phyloP scores from a whole-genome alignment of 441 rosid species.

The Jatropha multifida region DNA sequence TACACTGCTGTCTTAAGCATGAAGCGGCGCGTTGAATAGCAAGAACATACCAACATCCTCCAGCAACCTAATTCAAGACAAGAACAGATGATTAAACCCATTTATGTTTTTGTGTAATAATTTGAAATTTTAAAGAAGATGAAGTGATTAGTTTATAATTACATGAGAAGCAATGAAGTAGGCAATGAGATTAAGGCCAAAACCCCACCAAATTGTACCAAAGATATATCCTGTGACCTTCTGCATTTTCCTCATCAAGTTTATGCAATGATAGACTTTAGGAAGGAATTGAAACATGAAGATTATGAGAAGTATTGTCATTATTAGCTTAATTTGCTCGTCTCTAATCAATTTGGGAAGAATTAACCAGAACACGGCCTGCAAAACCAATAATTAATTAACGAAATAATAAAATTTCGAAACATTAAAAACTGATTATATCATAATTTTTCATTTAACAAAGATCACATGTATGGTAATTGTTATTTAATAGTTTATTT shows the following conservation, averaged over 20 bases:
- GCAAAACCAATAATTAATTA: conserved; percentile 16
- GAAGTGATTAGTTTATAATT: not conserved
- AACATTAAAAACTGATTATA: too few species aligned
- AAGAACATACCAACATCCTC: conserved; percentile 81
- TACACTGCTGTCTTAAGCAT: conserved; percentile 55
- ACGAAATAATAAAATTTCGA: too few species aligned
- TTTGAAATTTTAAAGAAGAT: not conserved
- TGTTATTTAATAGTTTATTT: too few species aligned
- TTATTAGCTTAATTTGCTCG: conserved; percentile 55
- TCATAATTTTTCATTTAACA: too few species aligned
- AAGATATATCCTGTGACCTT: conserved; percentile 73
- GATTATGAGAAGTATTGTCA: conserved; percentile 54
- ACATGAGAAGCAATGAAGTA: conserved; percentile 78
- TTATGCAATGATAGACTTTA: conserved; percentile 61
- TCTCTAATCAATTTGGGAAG: conserved; percentile 61
- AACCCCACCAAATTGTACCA: conserved; percentile 83
- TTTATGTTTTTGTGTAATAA: too few species aligned
- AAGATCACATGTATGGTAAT: too few species aligned
- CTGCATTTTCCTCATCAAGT: conserved; percentile 59
- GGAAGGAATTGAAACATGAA: conserved; percentile 80
- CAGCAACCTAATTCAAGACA: conserved; percentile 48
- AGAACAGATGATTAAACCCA: not conserved
- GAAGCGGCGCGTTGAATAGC: conserved; percentile 55
- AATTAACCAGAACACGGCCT: conserved; percentile 62
- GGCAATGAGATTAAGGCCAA: conserved; percentile 65